Base-by-base conservation (phyloP, 768 basidiomycete genomes). In the Amanita rubescens region DNA sequence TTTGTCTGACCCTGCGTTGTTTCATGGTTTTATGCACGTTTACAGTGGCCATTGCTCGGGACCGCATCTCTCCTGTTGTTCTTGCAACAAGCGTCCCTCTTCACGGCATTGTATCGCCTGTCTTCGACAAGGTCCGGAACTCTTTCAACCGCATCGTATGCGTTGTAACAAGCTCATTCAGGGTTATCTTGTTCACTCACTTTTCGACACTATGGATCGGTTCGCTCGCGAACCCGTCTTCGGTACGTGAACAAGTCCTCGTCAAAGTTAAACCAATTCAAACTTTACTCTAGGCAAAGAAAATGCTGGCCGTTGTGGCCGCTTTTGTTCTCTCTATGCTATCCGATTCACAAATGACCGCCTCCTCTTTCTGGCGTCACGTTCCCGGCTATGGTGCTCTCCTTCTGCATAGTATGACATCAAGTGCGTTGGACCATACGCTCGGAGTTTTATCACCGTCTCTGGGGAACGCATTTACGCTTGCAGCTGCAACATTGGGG, bases 321-420 rank as follows among this genome's bases (percentile, higher is more conserved):
- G 79, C 85, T 6, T 65, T 88, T 35, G 10, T 69, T 1, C 59
- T 87, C 30, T 81, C 84, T 17, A 70, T 87, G 55, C 63, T 79
- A 15, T 77, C 78, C 15, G 87, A 90, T 63, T 70, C 77, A 17
- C 63, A 67, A 62, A 72, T 69, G 55, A 75, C 63, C 45, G 60
- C 66, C n/a, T 58, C 62, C 27, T 74, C 69, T 51, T 60, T 75
- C 33, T 74, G 71, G 68, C 65, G 70, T 35, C 70, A 73, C 45
- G 56, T 81, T 24, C 84, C 83, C 2, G 85, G 84, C 14, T 90
- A 91, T 68, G 76, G 76, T 6, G 87, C 85, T 3, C 65, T 90
- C 10, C 56, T 76, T 14, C 59, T 84, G 2, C 78, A 89, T 62
- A 80, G 78, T 3, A 59, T 85, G 19, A 71, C 79, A 2, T 82